Base-by-base conservation (phyloP, 228 moss, liverwort and hornwort species). In the Sphagnum magellanicum region DNA sequence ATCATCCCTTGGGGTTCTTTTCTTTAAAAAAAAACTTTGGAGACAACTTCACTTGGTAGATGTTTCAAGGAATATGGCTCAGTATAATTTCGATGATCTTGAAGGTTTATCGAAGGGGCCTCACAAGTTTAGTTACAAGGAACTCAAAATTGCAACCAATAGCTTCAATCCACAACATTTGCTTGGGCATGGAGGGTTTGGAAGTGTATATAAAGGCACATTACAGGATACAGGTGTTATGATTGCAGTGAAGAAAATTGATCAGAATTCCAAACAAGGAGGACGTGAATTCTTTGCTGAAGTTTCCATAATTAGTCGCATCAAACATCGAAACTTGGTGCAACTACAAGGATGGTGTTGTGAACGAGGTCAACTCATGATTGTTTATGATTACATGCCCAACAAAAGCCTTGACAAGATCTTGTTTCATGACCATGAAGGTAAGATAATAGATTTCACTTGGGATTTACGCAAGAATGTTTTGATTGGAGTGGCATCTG, bases 381-480 rank as follows among this genome's bases (percentile, higher is more conserved):
- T 76, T 16, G 76, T 67, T 16, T 77, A 77, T 49, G 72, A 77
- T 8, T 72, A 72, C 67, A 77, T 77, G 77, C 77, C 72, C 63
- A 64, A 60, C 46, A 62, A 67, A 11, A 77, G 77, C 63, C 63
- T 77, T 51, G 77, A 77, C 51, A 71, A 76, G 53, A 58, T 64
- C 66, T 65, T 67, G 6, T 32, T 64, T 6, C 15, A 2, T 10
- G 49, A 52, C 51, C 67, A 52, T 55, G 55, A 13, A 48, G 66
- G 1, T 52, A 51, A 4, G 0, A 55, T 65, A 14, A 68, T 32
- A 69, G 69, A 13, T 3, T 77, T 81, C 6, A 53, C 75, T 15
- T 81, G 77, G 79, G 55, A 48, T 10, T 17, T 73, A 10, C 77
- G 81, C 0, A 68, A 77, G 49, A 76, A 77, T 12, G 74, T 67